Conservation (phyloP, 441 rosid genomes). For the Syzygium malaccense region DNA sequence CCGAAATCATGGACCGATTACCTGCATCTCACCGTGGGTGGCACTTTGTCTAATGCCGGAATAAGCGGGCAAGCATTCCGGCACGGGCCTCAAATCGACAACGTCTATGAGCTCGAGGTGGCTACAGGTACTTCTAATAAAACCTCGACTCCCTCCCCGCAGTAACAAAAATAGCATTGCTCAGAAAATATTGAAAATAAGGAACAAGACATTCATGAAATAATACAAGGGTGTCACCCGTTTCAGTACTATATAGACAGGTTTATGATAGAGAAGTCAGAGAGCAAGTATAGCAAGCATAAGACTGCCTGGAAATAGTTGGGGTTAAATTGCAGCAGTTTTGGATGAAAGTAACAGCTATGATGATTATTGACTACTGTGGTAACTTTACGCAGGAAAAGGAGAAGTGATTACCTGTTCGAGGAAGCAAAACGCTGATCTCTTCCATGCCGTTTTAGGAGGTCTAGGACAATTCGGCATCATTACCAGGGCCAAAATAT, state of each 20-base stretch:
- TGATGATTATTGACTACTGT: neutral
- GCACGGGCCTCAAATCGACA: conserved; percentile 83
- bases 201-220: neutral
- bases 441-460: conserved; percentile 75
- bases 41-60: conserved; percentile 84
- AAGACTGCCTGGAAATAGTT: neutral
- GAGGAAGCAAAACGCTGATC: conserved; percentile 56
- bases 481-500: conserved; percentile 72
- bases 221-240: neutral
- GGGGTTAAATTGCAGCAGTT: neutral
- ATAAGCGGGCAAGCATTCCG: conserved; percentile 87
- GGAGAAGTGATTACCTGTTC: conserved; percentile 82
- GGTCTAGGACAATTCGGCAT: conserved; percentile 96
- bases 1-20: conserved; percentile 98
- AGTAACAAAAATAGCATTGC: neutral
- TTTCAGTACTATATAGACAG: neutral
- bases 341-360: neutral
- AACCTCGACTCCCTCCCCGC: neutral
- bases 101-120: conserved; percentile 73
- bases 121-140: conserved; percentile 59
- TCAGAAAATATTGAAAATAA: neutral
- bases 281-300: neutral
- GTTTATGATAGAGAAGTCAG: neutral
- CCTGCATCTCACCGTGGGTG: conserved; percentile 90
- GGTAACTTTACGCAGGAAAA: conserved; percentile 54